These are phyloP conservation scores for Meyerozyma athensensis DNA, from an alignment of 1,139 yeast species.

Conservation along the genomic window DNA sequence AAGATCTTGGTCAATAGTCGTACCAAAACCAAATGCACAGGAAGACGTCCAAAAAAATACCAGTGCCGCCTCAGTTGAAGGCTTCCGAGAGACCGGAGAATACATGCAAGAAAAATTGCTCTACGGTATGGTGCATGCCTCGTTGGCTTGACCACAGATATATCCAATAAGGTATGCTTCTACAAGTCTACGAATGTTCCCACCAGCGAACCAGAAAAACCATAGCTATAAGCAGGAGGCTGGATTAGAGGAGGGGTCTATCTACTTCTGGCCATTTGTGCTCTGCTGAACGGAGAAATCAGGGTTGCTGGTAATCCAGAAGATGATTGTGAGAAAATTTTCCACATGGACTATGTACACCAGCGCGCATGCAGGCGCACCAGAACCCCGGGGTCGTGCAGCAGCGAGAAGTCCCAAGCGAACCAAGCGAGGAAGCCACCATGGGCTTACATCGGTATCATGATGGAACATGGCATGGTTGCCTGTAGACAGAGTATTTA, in stretches of 20 bases:
- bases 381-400: neutral
- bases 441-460: too few species aligned
- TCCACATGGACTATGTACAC: neutral
- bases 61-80: too few species aligned
- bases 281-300: conserved; percentile 39
- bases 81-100: too few species aligned
- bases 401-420: too few species aligned
- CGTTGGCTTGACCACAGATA: conserved; percentile 2
- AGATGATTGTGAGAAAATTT: conserved; percentile 13
- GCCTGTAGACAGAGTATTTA: too few species aligned
- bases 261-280: conserved; percentile 54
- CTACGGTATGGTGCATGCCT: conserved; percentile 35
- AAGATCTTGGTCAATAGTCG: neutral
- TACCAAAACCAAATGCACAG: neutral
- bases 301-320: conserved; percentile 52
- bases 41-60: too few species aligned
- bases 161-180: neutral
- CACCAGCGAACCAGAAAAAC: conserved; percentile 44
- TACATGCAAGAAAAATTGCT: too few species aligned
- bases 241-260: conserved; percentile 35
- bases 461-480: too few species aligned
- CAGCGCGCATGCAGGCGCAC: neutral
- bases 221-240: conserved; percentile 10
- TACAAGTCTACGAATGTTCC: conserved; percentile 30
- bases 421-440: too few species aligned